These are phyloP conservation scores for Pythium aristosporum DNA, from an alignment of 352 stramenopile species.

Conservation along the genomic window DNA sequence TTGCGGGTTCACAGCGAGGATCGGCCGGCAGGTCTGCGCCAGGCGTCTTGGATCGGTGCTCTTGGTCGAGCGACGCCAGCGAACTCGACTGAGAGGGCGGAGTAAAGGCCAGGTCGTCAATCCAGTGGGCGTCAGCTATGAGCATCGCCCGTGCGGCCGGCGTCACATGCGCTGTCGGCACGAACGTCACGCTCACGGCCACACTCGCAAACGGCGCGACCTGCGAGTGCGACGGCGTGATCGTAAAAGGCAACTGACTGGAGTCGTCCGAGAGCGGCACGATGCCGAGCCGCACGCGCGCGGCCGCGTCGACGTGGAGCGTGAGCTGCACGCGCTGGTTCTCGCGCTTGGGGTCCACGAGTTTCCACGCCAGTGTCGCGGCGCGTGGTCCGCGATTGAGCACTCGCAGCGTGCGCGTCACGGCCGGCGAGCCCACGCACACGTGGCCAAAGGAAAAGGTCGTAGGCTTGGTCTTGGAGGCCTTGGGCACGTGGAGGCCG, in stretches of 20 bases:
- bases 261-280: slow-evolving; percentile 27
- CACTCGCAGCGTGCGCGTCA: slow-evolving; percentile 59
- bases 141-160: slow-evolving; percentile 37
- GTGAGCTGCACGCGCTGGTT: slow-evolving; percentile 57
- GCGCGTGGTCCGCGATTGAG: slow-evolving; percentile 64
- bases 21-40: background rate
- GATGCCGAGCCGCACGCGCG: slow-evolving; percentile 46
- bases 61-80: background rate
- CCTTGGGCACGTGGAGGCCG: slow-evolving; percentile 38
- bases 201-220: slow-evolving; percentile 39
- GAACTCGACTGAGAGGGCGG: background rate
- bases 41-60: background rate
- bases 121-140: slow-evolving; percentile 68
- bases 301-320: slow-evolving; percentile 52
- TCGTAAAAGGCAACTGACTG: slow-evolving; percentile 35
- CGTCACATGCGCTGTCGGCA: slow-evolving; percentile 22
- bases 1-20: slow-evolving; percentile 9
- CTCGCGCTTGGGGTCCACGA: slow-evolving; percentile 47
- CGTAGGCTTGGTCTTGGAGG: slow-evolving; percentile 18
- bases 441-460: slow-evolving; percentile 51
- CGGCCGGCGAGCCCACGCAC: slow-evolving; percentile 35
- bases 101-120: slow-evolving; percentile 6
- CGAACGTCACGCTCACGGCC: slow-evolving; percentile 57
- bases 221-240: slow-evolving; percentile 23
- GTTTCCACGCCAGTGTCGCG: slow-evolving; percentile 56